Base-by-base conservation (phyloP, 495 filamentous ascomycete species). In the Cairneyella variabilis region DNA sequence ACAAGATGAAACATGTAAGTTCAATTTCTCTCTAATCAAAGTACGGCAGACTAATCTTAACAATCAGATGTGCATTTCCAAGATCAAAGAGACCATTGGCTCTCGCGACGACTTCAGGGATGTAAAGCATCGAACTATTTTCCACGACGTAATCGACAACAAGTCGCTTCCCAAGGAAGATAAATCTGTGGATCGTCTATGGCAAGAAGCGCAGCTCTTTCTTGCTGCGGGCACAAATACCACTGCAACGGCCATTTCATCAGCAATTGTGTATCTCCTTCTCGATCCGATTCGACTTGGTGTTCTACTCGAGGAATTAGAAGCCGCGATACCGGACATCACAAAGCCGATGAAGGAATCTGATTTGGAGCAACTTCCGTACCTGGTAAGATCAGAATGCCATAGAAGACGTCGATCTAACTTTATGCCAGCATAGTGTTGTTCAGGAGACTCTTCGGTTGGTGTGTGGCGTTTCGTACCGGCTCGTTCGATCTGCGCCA, bases 221-320 rank as follows among this genome's bases (percentile, higher is more conserved):
- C 36, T 64, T 1, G 59, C 54, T 18, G 69, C 69, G 2, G 69
- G 69, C 0, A 62, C 66, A 12, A 69, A 68, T 30, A 71, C 69
- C 6, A 70, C 69, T 1, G 59, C 51, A 2, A 59, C 44, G 43
- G 32, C 58, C 1, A 42, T 72, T 7, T 57, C 64, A 3, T 48
- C 54, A 14, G 66, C 64, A 14, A 54, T 64, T 1, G 67, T 59
- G 23, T 54, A 69, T 40, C 52, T 71, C 14, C 49, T 71, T 2
- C 54, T 53, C 1, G 59, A 72, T 56, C 61, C 61, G 7, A 27
- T 44, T 0, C 59, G 59, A 20, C 26, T 53, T 12, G n/a, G 22
- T 16, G 48, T 55, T 12, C 60, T 74, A 11, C 46, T 28, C 25
- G 55, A 59, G 9, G 69, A 72, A 41, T 36, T 74, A 7, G 42